A percentile compares a stretch with the other conserved stretches of the same genome.
Evolutionary conservation across 306 rosid genomes (phyloP).

Genomic region (Comarum palustre): DNA sequence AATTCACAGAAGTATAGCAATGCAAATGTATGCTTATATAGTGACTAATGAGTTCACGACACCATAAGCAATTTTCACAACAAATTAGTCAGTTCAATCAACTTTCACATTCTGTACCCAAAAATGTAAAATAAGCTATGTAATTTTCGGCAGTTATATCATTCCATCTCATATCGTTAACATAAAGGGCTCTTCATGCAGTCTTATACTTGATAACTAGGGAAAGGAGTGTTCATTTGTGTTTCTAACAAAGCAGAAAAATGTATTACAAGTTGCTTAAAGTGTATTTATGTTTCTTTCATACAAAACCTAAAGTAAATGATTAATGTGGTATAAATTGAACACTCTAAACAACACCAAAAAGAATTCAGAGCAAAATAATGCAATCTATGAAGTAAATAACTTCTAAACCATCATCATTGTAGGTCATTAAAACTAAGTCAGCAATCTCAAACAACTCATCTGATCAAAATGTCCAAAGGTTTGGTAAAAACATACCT

Average conservation of each 20-base stretch:
- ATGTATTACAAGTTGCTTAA: neutral
- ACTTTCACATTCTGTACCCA: neutral
- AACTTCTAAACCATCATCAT: neutral
- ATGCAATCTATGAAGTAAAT: neutral
- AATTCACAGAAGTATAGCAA: neutral
- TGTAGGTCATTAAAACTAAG: neutral
- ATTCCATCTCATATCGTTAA: neutral
- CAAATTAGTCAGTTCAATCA: neutral
- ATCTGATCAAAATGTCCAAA: neutral
- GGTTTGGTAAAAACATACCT: conserved; percentile 46
- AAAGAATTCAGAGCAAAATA: neutral
- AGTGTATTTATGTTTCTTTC: neutral
- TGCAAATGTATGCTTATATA: neutral
- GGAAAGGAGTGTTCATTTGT: neutral
- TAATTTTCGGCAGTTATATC: neutral
- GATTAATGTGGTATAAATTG: neutral
- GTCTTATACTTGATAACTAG: neutral
- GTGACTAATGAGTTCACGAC: neutral
- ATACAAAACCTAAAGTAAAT: neutral
- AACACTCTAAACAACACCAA: neutral
- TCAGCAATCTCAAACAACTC: neutral
- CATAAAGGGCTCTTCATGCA: neutral
- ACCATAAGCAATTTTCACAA: neutral
- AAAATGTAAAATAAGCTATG: neutral
- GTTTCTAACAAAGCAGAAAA: neutral